Evolutionary conservation across 768 basidiomycete genomes (phyloP), one percentile per base, ranked within the genome.

Genomic region (Auriscalpium microsporum): DNA sequence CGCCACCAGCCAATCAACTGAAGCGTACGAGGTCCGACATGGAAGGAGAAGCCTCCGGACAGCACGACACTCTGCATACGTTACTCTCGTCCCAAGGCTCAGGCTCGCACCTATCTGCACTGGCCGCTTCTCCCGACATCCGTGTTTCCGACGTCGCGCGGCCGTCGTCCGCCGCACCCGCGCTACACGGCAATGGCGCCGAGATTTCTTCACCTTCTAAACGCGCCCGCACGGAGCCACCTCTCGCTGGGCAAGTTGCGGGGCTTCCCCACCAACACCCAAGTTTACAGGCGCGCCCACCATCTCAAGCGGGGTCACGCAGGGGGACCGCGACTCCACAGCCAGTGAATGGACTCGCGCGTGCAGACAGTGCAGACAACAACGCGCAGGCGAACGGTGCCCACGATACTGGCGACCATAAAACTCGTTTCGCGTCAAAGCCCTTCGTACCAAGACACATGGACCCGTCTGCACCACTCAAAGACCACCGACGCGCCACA

Each of bases 131-230:
- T 36, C 63, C 63, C 56, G 81, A 85, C 62, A 73, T 78, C 45
- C 73, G 71, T 28, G 75, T 74, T 64, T 63, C 64, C 38, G 78
- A 80, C 58, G 70, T 73, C 34, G 73, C 78, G 3, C 77, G 81
- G 34, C 78, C 80, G 21, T 67, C 78, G 1, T 83, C 83, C 19
- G 69, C 73, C 1, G 72, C 74, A 8, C 72, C 80, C 35, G 50
- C 52, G 34, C 42, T 47, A 54, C 76, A 73, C 45, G 57, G 64
- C 1, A 81, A 80, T 52, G 80, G 78, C 46, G 83, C 82, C 37
- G 82, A 82, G 33, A 80, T 78, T 4, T 83, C 85, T 4, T 83
- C 86, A 2, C 85, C 86, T 8, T 70, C 77, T n/a, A 90, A 90
- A 68, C 84, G 87, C 40, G 69, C 75, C 23, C 84, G 89, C 28